phyloP scores from a whole-genome alignment of 306 rosid species.

The Gastrolobium bilobum region DNA sequence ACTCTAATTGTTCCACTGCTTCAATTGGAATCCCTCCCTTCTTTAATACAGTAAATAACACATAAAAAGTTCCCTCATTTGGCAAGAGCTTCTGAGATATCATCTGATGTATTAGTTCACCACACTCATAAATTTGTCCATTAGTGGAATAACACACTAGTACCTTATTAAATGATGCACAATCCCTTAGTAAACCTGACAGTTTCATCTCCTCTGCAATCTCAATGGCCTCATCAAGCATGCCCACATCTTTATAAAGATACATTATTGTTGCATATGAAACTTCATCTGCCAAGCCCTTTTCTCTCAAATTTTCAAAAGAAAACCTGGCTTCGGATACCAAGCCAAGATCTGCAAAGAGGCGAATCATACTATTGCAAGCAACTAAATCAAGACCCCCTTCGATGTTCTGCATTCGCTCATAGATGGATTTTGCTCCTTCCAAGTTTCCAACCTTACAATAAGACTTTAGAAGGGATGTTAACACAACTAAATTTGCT shows the following conservation, averaged over 20 bases:
- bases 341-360: slow-evolving; percentile 80
- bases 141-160: slow-evolving; percentile 72
- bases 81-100: slow-evolving; percentile 76
- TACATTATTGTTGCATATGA: slow-evolving; percentile 81
- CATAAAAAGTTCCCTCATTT: slow-evolving; percentile 69
- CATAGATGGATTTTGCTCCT: slow-evolving; percentile 69
- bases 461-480: slow-evolving; percentile 82
- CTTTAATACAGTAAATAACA: slow-evolving; percentile 74
- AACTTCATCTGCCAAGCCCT: slow-evolving; percentile 66
- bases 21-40: slow-evolving; percentile 77
- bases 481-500: slow-evolving; percentile 71
- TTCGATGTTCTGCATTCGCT: slow-evolving; percentile 67
- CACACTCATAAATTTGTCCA: slow-evolving; percentile 76
- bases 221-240: slow-evolving; percentile 79
- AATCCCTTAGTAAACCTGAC: slow-evolving; percentile 76
- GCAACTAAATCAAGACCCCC: slow-evolving; percentile 77
- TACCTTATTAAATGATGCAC: slow-evolving; percentile 78
- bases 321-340: slow-evolving; percentile 77
- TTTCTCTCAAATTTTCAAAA: slow-evolving; percentile 70
- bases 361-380: slow-evolving; percentile 79
- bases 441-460: slow-evolving; percentile 75
- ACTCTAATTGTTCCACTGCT: slow-evolving; percentile 82
- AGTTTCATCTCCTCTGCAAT: slow-evolving; percentile 89
- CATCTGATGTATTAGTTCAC: slow-evolving; percentile 83
- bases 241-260: slow-evolving; percentile 76